Evolutionary conservation across 768 basidiomycete species (phyloP), one percentile per base, ranked within the genome.

Genomic region (Pisolithus marmoratus): DNA sequence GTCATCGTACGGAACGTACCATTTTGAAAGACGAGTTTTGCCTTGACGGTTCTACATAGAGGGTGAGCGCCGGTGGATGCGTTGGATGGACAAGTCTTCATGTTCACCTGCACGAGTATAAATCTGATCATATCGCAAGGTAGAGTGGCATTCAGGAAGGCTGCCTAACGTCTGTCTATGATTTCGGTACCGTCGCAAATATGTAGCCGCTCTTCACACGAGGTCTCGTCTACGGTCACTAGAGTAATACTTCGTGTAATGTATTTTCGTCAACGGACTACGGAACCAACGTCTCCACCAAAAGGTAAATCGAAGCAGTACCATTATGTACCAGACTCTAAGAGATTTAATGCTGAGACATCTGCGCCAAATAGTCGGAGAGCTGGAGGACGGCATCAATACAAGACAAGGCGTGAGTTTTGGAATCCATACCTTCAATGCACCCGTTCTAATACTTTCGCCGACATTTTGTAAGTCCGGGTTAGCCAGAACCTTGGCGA

Each of bases 1-100:
- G 64, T 99, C 96, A 60, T 97, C 94, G 60, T 94, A 98, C 1
- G 96, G 96, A 24, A 91, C 91, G 74, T 98, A 98, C 95, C 95
- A 99, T 71, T 98, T 98, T 9, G 92, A 94, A 46, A 98, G 70
- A 51, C 96, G 79, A 3, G 95, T 98, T 74, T 99, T 99, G 17
- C 96, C 96, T 74, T 99, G 96, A 38, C 95, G 84, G 67, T 98
- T 98, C 94, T 98, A 41, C 29, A 20, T 31, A 20, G 37, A 50
- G 23, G 49, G 44, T 57, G 41, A 44, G 6, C 45, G 22, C 17
- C 38, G 59, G 4, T 40, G 9, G 20, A 17, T n/a, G n/a, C 54
- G 41, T 7, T 1, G 8, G 29, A 52, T 14, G n/a, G 40, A 26
- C 4, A 22, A 48, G 22, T 4, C 49, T 74, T 29, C n/a, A n/a